A percentile compares a stretch with the other conserved stretches of the same genome.
Evolutionary conservation across 768 basidiomycete species (phyloP).

Genomic region (Trametopsis cervina): DNA sequence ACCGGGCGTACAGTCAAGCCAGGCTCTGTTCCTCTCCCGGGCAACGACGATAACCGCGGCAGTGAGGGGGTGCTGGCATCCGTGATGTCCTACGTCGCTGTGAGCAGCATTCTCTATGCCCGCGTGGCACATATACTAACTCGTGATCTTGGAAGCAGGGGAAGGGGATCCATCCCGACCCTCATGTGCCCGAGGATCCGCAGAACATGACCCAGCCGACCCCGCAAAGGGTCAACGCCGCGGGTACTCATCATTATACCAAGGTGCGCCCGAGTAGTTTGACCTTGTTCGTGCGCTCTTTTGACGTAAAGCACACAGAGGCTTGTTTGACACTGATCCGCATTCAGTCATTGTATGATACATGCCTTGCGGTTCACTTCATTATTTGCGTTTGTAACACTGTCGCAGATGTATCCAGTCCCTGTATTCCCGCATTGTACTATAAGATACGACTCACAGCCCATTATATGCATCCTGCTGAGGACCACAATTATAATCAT

Average conservation of each 20-base stretch:
- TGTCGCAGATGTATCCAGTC: no score
- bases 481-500: no score
- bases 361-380: no score
- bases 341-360: no score
- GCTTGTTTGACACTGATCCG: no score
- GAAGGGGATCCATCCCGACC: constrained; percentile 4
- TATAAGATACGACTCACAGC: no score
- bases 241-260: constrained; percentile 7
- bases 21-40: constrained; percentile 1
- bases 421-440: no score
- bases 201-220: constrained; percentile 6
- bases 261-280: constrained; percentile 1
- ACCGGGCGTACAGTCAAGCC: neutral
- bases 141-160: constrained; percentile 2
- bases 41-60: constrained; percentile 6
- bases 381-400: no score
- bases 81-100: constrained; percentile 5
- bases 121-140: neutral
- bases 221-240: constrained; percentile 7
- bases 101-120: neutral
- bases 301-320: no score
- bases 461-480: no score
- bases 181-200: constrained; percentile 6
- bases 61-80: neutral
- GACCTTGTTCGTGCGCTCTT: no score